Evolutionary conservation across 192 early-diverging fungal genomes (phyloP).

Genomic region (Obelidium mucronatum): DNA sequence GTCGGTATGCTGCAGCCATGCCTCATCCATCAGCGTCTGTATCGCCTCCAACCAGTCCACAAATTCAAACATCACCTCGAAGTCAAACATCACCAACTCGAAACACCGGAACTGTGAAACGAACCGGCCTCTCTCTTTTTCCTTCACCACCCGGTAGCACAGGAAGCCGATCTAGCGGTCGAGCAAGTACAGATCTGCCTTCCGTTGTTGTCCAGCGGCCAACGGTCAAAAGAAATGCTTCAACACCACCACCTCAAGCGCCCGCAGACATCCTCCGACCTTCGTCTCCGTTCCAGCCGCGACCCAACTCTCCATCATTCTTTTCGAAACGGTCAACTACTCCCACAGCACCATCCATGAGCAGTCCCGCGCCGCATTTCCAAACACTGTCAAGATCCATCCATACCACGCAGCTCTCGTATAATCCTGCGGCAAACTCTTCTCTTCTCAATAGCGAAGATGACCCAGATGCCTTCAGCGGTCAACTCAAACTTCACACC

Average conservation of each 20-base stretch:
- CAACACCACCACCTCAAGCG: background rate
- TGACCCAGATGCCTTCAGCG: constrained; percentile 22
- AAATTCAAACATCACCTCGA: background rate
- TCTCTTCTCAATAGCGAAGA: constrained; percentile 30
- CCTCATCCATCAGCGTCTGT: no score
- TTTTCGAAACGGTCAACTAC: background rate
- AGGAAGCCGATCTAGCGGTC: background rate
- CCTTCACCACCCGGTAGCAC: background rate
- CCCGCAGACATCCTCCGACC: background rate
- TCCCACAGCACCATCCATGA: background rate
- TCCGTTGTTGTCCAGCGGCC: no score
- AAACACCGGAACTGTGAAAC: background rate
- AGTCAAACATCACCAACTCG: background rate
- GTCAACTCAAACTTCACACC: constrained; percentile 25
- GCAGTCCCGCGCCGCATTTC: constrained; percentile 1
- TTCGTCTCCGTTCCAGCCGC: background rate
- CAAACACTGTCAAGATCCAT: background rate
- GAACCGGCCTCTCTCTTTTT: background rate
- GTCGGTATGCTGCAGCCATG: no score
- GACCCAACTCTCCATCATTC: background rate
- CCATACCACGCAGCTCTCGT: background rate
- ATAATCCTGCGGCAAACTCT: background rate
- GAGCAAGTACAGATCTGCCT: background rate
- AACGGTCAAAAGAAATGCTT: background rate
- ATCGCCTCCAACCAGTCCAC: background rate